phyloP scores from a whole-genome alignment of 352 stramenopile species.

The Pythium chondricola region DNA sequence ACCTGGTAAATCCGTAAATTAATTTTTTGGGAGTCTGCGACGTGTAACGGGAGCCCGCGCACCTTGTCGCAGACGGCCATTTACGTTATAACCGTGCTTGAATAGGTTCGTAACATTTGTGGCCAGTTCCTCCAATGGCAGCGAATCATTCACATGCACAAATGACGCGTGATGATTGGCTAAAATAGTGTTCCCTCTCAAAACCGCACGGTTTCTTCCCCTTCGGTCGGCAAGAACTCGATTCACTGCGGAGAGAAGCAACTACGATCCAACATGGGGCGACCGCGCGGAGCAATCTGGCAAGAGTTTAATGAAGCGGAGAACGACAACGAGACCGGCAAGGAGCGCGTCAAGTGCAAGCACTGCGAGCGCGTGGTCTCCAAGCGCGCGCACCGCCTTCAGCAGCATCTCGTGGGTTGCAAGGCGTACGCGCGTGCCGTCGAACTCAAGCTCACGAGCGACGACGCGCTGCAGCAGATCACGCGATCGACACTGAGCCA shows the following conservation, averaged over 20 bases:
- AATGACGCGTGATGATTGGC: slow-evolving; percentile 2
- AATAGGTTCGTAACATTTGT: slow-evolving; percentile 14
- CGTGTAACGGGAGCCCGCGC: no score
- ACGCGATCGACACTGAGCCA: slow-evolving; percentile 6
- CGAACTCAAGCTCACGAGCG: slow-evolving; percentile 25
- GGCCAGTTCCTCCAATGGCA: background rate
- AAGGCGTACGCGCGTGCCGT: slow-evolving; percentile 22
- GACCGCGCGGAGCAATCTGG: slow-evolving; percentile 23
- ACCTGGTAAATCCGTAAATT: no score
- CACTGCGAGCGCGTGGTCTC: slow-evolving; percentile 23
- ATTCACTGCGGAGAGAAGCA: background rate
- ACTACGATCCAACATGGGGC: slow-evolving; percentile 14
- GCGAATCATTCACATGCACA: no score
- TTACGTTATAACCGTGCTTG: slow-evolving; percentile 11
- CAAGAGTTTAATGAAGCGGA: slow-evolving; percentile 22
- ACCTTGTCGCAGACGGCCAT: no score
- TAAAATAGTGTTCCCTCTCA: slow-evolving; percentile 1
- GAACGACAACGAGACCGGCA: slow-evolving; percentile 23
- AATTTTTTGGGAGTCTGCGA: no score
- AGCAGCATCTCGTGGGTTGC: slow-evolving; percentile 23
- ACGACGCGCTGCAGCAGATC: slow-evolving; percentile 21
- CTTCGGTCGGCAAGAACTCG: background rate
- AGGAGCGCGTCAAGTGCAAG: slow-evolving; percentile 27
- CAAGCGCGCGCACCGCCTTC: slow-evolving; percentile 23
- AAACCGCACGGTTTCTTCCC: slow-evolving; percentile 10